Evolutionary conservation across 2,329 filamentous ascomycete genomes (phyloP), one percentile per base, ranked within the genome.

Genomic region (Claviceps maximensis): DNA sequence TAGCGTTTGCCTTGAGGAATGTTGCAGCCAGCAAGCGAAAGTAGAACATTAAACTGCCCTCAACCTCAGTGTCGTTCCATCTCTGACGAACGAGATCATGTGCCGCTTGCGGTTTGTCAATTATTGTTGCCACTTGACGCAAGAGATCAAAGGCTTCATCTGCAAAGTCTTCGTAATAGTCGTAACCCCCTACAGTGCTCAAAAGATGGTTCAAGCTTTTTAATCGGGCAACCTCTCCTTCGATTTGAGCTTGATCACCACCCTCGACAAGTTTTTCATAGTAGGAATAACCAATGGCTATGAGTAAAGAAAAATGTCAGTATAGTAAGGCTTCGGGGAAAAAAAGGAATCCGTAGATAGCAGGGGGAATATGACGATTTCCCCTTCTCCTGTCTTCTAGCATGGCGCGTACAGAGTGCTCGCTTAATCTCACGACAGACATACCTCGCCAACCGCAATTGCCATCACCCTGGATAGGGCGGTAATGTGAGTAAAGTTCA

Each of bases 391-490:
- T 17, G 9, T 5, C 12, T 23, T 23, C 31, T 48, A 12, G 12
- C 15, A 17, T n/a, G 12, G 17, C 17, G 45, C 12, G 10, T 19
- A 15, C 6, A 25, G n/a, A 44, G 23, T 49, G 21, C 19, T 25
- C 6, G 52, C 31, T 41, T 51, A 58, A 58, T 60, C 17, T 40
- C 23, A 27, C 21, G 21, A 25, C 23, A 27, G 42, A 72, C 83
- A 74, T 77, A 96, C 91, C 93, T 84, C 91, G 82, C 91, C 93
- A 97, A 63, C 91, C 93, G 70, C 93, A 97, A 66, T 95, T 94
- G 55, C 93, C 93, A 71, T 97, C 91, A 51, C 93, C 91, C 68
- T 86, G 84, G 66, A 95, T 82, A 12, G 84, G 84, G 53, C 93
- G 87, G 65, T 91, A 95, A 65, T 89, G 84, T 21, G 88, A 87